Percentiles rank a stretch among this genome's conserved stretches.
Conservation (phyloP, 1,284 basidiomycete genomes). For the Lignosus rhinocerotis region DNA sequence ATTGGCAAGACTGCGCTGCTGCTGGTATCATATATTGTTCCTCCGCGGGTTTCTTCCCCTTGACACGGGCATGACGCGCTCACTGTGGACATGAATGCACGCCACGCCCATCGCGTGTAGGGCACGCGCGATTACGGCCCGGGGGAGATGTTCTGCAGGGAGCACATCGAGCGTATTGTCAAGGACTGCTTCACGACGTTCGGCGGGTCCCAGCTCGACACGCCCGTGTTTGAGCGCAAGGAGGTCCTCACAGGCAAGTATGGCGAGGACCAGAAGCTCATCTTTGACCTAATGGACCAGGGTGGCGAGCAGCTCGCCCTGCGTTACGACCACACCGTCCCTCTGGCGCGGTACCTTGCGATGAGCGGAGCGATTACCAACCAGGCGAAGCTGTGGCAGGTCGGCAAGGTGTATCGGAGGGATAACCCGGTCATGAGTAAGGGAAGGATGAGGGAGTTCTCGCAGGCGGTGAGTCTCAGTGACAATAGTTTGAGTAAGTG, state of each 20-base stretch:
- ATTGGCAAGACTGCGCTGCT: constrained; percentile 17
- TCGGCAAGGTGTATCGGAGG: constrained; percentile 96
- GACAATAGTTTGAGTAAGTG: neutral
- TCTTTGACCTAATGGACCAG: constrained; percentile 97
- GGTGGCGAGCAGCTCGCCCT: constrained; percentile 97
- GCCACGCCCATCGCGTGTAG: constrained; percentile 41
- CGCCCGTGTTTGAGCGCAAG: constrained; percentile 97
- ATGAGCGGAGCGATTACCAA: constrained; percentile 83
- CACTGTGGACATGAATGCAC: neutral
- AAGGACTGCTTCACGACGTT: constrained; percentile 88
- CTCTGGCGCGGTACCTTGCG: constrained; percentile 93
- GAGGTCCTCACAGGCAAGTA: constrained; percentile 96
- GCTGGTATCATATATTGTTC: neutral
- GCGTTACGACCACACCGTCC: constrained; percentile 96
- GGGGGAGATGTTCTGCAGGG: constrained; percentile 90
- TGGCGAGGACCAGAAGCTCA: constrained; percentile 96
- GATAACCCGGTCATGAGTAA: constrained; percentile 99
- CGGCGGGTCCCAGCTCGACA: constrained; percentile 93
- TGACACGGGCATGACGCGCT: neutral
- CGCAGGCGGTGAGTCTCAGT: constrained; percentile 79
- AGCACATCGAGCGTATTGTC: constrained; percentile 88
- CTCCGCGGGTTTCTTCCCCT: neutral
- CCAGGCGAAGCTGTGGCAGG: constrained; percentile 90
- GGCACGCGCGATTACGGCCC: constrained; percentile 97
- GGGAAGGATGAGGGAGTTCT: constrained; percentile 98